Percentiles rank a stretch among this genome's conserved stretches.
phyloP scores from a whole-genome alignment of 495 filamentous ascomycete species.

The Saxophila tyrrhenica region DNA sequence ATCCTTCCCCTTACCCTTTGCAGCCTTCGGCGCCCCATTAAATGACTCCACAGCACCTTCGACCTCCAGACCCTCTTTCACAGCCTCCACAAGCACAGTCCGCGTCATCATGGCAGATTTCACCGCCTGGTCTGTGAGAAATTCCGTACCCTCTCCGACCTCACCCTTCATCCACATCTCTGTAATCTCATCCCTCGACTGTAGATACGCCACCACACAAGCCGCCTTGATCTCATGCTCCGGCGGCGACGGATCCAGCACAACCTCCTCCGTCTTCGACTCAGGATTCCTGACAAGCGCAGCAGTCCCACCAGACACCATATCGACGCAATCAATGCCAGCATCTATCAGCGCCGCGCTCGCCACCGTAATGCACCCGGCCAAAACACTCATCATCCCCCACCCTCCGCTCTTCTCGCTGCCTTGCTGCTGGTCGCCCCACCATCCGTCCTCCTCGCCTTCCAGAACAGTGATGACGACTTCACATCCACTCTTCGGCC shows the following conservation, averaged over 20 bases:
- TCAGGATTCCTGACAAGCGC: conserved; percentile 47
- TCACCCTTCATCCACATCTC: conserved; percentile 88
- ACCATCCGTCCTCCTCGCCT: conserved; percentile 50
- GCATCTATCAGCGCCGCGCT: conserved; percentile 94
- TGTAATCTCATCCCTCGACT: conserved; percentile 78
- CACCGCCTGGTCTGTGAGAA: conserved; percentile 51
- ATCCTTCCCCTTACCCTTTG: conserved; percentile 10
- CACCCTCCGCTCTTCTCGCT: conserved; percentile 35
- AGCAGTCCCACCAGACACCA: conserved; percentile 80
- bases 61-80: conserved; percentile 41
- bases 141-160: conserved; percentile 38
- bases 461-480: conserved; percentile 86
- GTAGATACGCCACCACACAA: conserved; percentile 84
- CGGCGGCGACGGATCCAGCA: conserved; percentile 73
- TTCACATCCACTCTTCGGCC: conserved; percentile 94
- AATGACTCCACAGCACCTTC: background rate
- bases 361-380: conserved; percentile 86
- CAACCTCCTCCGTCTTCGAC: conserved; percentile 35
- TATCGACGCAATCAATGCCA: conserved; percentile 88
- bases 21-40: background rate
- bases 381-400: conserved; percentile 81
- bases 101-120: conserved; percentile 50
- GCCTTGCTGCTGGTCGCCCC: conserved; percentile 9
- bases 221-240: conserved; percentile 73
- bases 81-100: conserved; percentile 46